Evolutionary conservation across 306 rosid species (phyloP).

Genomic region (Leucaena leucocephala): DNA sequence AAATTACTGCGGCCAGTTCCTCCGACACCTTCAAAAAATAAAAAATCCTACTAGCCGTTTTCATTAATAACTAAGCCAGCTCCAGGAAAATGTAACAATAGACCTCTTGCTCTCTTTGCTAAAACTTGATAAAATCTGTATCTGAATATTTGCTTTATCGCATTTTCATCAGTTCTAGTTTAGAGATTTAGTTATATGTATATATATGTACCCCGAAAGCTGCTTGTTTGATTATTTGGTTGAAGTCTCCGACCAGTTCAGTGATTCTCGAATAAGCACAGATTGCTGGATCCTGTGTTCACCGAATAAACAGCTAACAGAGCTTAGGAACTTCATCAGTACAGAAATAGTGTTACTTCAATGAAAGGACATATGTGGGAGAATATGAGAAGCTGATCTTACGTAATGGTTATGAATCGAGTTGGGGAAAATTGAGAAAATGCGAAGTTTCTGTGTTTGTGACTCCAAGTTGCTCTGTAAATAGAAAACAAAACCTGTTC

Average conservation of each 20-base stretch:
- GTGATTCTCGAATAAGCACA: slow-evolving; percentile 81
- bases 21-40: slow-evolving; percentile 63
- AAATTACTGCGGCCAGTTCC: slow-evolving; percentile 59
- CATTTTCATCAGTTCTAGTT: neutral
- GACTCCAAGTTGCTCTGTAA: slow-evolving; percentile 63
- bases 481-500: slow-evolving; percentile 70
- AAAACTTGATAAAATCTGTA: neutral
- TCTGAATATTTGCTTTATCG: neutral
- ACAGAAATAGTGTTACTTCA: neutral
- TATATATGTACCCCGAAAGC: slow-evolving; percentile 64
- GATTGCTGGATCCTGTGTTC: slow-evolving; percentile 60
- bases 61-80: neutral
- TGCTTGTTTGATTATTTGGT: slow-evolving; percentile 57
- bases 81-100: neutral
- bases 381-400: slow-evolving; percentile 27
- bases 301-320: slow-evolving; percentile 7
- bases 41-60: neutral
- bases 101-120: neutral
- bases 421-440: slow-evolving; percentile 67
- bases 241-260: slow-evolving; percentile 67
- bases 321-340: slow-evolving; percentile 12
- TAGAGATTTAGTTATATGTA: neutral
- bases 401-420: slow-evolving; percentile 54
- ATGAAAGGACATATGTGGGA: slow-evolving; percentile 11
- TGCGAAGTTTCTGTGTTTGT: slow-evolving; percentile 63